Base-by-base conservation (phyloP, 305 asterid genomes). In the Fraxinus angustifolia region DNA sequence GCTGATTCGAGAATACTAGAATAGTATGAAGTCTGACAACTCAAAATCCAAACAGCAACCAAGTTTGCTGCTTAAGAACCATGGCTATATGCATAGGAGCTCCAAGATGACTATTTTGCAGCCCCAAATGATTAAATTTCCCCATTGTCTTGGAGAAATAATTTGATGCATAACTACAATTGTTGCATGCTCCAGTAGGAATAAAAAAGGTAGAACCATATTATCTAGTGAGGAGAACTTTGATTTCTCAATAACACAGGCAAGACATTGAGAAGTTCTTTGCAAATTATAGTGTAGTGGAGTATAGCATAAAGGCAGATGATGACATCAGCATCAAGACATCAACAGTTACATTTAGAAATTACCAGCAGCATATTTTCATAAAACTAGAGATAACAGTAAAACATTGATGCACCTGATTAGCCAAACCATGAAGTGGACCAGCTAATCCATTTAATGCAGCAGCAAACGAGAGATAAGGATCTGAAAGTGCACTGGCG, bases 401-500 rank as follows among this genome's bases (percentile, higher is more conserved):
- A 42, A 73, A 70, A 72, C 56, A 19, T 35, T 62, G 50, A 40
- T 40, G 38, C 79, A 93, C 98, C 98, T 93, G 97, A 91, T 93
- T 93, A 56, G 97, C 98, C 91, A 93, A 90, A 74, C 98, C 98
- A 78, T 93, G 98, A 75, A 93, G 94, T 60, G 98, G 98, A 80
- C 98, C 98, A n/a, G 98, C 98, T 86, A 93, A 86, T 84, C 97
- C 98, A 89, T 93, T 93, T 78, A 93, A 84, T 75, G 97, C 97
- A 50, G 98, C 98, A 77, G 97, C 97, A 87, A 89, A 93, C 40
- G 98, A 93, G 83, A 93, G 98, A 84, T 92, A 92, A 70, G 98
- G 98, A 88, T 93, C 98, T 67, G 98, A 93, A 82, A 93, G 97
- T 34, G 98, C 97, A 86, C 98, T 93, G 26, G 90, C 94, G 35